Base-by-base conservation (phyloP, 257 asterid species). In the Gardenia jasminoides region DNA sequence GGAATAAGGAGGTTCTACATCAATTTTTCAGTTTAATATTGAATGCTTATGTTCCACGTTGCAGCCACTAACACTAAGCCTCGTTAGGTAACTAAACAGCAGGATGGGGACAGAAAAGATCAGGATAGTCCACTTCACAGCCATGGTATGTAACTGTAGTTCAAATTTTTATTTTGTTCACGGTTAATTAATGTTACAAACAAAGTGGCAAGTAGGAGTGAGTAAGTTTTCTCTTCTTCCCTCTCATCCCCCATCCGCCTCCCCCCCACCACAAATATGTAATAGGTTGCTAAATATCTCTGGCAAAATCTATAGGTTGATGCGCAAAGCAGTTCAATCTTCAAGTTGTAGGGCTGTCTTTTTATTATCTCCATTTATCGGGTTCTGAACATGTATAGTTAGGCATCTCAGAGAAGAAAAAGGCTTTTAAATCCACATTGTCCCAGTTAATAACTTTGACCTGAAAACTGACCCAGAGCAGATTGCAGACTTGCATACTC, bases 11-110 rank as follows among this genome's bases (percentile, higher is more conserved):
- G 96, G 94, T 90, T 79, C 46, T 76, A 59, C 79, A 70, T 70
- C 61, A 33, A 39, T 72, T 79, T 76, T 43, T n/a, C 47, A 13
- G 11, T 0, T 64, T 56, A 26, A 26, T 13, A 15, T 20, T 77
- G 62, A 75, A 19, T 43, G 59, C 69, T 62, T 80, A 54, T 71
- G 43, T 72, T 64, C n/a, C 31, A 59, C 47, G 79, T 67, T 72
- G 24, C 26, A 61, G 22, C 54, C 36, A 58, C 82, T 85, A 33
- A 84, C 80, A n/a, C 74, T 77, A 70, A 26, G 48, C 46, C 65
- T 54, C 72, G 80, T 58, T 85, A 84, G 92, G 87, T 69, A 72
- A 79, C 65, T 31, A 79, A 83, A 77, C 72, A 84, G 91, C 91
- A 81, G 79, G 91, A 81, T 83, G 84, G 84, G 87, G 78, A 76